Percentiles rank a stretch among this genome's conserved stretches.
Evolutionary conservation across 306 rosid species (phyloP).

Genomic region (Quercus rubra): DNA sequence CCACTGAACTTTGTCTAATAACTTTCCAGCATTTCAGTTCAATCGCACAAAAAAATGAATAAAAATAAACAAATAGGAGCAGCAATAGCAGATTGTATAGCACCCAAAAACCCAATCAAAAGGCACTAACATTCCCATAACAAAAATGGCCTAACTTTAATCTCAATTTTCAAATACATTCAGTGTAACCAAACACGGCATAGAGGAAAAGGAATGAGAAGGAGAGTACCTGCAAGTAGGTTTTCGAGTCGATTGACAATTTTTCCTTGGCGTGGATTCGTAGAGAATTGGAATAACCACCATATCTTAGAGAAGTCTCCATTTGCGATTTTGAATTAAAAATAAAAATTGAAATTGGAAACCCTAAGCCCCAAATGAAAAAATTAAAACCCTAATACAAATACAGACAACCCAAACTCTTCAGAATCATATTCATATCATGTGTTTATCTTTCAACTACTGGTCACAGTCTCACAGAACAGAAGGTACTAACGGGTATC

Average conservation of each 20-base stretch:
- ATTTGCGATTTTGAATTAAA: constrained; percentile 14
- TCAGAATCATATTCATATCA: too few species aligned
- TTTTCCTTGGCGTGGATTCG: constrained; percentile 75
- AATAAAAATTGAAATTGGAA: neutral
- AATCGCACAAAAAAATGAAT: neutral
- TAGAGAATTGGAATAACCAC: constrained; percentile 60
- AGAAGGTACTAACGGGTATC: neutral
- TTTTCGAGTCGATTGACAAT: constrained; percentile 58
- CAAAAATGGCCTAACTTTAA: neutral
- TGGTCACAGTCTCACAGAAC: neutral
- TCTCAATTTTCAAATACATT: neutral
- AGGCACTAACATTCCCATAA: neutral
- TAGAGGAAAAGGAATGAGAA: neutral
- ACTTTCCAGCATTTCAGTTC: neutral
- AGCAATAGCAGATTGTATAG: neutral
- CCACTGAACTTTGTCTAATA: neutral
- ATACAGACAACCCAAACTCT: too few species aligned
- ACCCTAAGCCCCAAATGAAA: neutral
- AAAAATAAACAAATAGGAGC: too few species aligned
- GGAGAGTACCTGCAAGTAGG: constrained; percentile 58
- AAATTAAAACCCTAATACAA: constrained; percentile 5
- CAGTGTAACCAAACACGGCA: neutral
- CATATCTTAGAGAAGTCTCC: constrained; percentile 86
- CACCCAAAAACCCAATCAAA: neutral
- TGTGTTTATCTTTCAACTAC: neutral